Conservation (phyloP, 2,329 filamentous ascomycete genomes). For the Xylariaceae sp. region DNA sequence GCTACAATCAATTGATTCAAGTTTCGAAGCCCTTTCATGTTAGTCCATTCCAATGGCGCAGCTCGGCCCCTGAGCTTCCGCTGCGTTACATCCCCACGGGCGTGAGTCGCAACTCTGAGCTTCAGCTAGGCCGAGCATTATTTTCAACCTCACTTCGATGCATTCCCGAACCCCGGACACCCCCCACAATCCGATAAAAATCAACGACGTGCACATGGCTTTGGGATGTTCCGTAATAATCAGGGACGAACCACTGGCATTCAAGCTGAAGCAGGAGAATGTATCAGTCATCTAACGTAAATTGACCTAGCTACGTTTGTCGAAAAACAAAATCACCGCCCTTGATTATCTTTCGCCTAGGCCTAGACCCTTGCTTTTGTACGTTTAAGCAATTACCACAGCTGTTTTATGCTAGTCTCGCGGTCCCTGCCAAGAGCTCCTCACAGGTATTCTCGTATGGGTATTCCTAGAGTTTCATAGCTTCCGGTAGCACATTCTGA, state of each 20-base stretch:
- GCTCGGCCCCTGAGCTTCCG: not conserved
- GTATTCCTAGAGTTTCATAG: no score
- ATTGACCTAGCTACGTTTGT: not conserved
- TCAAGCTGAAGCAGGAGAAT: not conserved
- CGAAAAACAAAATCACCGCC: not conserved
- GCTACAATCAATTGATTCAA: constrained; percentile 6
- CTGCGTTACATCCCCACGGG: not conserved
- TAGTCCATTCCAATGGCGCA: constrained; percentile 13
- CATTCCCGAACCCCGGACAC: constrained; percentile 5
- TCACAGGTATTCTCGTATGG: no score
- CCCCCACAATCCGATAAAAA: not conserved
- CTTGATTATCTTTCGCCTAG: not conserved
- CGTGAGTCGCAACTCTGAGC: not conserved
- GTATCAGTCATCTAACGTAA: not conserved
- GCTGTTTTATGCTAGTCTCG: no score
- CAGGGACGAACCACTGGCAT: no score
- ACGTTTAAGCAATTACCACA: no score
- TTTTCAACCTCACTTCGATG: not conserved
- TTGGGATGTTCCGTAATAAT: no score
- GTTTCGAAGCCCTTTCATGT: constrained; percentile 4
- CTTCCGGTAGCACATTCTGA: no score
- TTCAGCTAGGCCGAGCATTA: not conserved
- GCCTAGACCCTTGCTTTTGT: no score
- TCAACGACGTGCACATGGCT: no score
- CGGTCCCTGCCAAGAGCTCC: no score